Evolutionary conservation across 306 rosid genomes (phyloP), one percentile per base, ranked within the genome.

Genomic region (Prunus mira): DNA sequence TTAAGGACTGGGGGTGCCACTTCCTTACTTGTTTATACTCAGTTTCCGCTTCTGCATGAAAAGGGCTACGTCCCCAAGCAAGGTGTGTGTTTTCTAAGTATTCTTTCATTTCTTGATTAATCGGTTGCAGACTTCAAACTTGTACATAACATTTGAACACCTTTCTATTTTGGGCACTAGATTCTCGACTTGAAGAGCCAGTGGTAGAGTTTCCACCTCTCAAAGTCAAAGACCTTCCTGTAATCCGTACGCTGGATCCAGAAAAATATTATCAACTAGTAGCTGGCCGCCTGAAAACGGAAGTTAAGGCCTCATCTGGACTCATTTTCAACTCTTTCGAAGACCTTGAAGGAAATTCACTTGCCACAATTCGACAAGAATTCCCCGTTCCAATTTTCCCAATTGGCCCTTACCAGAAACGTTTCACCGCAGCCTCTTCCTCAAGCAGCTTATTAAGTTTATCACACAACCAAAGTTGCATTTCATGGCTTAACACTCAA

Each of bases 381-480:
- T 74, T 73, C 22, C 45, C 67, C n/a, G 65, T 76, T 52, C 89
- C 89, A 34, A 68, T 85, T 15, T 90, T 85, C 78, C 82, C 93
- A 34, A 67, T 88, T 4, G 92, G 96, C 18, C 91, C 93, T 64
- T 83, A 88, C 19, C 91, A 88, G 78, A 90, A 90, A 60, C 54
- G 73, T 61, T 57, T 62, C 0, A 76, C 62, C 32, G 13, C 72
- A 20, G 14, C 79, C 47, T 62, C 69, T 58, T 25, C 76, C 15
- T 49, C 79, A 55, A 64, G 71, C 27, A 88, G 92, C 75, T 78
- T 87, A 14, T 30, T 30, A 30, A 30, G 32, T 28, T 64, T 87
- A 10, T 13, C 81, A 3, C 75, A 83, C 65, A 91, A 90, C 72
- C 64, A 54, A 22, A 67, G 71, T 20, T 88, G 86, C 85, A 77